A percentile compares a stretch with the other conserved stretches of the same genome.
phyloP scores from a whole-genome alignment of 345 rosid genomes.

The Draba incana region DNA sequence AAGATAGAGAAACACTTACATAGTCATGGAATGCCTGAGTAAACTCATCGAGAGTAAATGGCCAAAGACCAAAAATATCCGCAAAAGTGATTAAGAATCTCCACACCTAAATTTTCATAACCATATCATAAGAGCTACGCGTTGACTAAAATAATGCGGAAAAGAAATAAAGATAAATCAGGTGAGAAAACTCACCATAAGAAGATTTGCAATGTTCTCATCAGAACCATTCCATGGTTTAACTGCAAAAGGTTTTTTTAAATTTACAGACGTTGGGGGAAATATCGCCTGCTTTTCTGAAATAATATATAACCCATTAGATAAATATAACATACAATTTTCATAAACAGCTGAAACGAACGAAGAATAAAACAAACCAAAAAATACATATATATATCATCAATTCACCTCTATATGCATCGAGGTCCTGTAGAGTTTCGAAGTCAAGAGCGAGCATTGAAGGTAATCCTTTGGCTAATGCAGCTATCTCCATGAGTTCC shows the following conservation, averaged over 20 bases:
- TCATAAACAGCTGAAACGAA: constrained; percentile 7
- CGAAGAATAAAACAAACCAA: background rate
- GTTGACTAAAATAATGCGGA: background rate
- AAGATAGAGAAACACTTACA: constrained; percentile 48
- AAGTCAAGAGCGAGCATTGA: constrained; percentile 67
- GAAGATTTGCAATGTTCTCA: constrained; percentile 82
- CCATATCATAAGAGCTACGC: constrained; percentile 5
- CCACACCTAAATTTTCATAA: constrained; percentile 63
- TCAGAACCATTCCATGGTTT: constrained; percentile 86
- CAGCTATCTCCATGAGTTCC: constrained; percentile 93
- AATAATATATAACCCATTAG: constrained; percentile 30
- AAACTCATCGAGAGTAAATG: constrained; percentile 91
- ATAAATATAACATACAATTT: constrained; percentile 13
- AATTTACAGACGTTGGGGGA: constrained; percentile 65
- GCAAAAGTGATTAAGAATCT: constrained; percentile 82
- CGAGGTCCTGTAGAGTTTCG: constrained; percentile 77
- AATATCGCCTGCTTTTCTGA: constrained; percentile 64
- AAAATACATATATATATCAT: background rate
- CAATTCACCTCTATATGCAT: constrained; percentile 66
- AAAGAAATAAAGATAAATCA: background rate
- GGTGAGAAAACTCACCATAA: constrained; percentile 66
- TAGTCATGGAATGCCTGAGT: constrained; percentile 88
- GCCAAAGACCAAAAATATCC: constrained; percentile 88
- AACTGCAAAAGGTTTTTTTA: constrained; percentile 69
- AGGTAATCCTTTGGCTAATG: constrained; percentile 66